Evolutionary conservation across 306 rosid genomes (phyloP).

Genomic region (Begonia loranthoides): DNA sequence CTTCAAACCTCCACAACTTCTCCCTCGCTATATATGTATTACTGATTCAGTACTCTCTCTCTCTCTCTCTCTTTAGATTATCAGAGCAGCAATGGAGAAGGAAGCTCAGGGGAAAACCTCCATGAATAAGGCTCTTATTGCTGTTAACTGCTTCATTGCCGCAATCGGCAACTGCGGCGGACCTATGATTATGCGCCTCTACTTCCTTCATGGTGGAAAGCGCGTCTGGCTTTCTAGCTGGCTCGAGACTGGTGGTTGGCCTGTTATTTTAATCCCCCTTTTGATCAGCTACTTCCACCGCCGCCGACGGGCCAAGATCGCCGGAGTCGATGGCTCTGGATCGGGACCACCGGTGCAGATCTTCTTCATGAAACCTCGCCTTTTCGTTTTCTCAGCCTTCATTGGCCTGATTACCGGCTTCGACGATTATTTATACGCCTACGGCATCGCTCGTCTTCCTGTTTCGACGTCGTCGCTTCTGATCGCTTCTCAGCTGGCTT

Average conservation of each 20-base stretch:
- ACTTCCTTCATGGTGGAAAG: slow-evolving; percentile 56
- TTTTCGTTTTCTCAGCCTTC: slow-evolving; percentile 22
- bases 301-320: slow-evolving; percentile 12
- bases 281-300: slow-evolving; percentile 15
- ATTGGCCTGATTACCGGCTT: slow-evolving; percentile 42
- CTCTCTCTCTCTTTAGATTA: no score
- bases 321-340: not conserved
- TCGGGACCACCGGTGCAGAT: not conserved
- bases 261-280: slow-evolving; percentile 36
- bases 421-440: slow-evolving; percentile 44
- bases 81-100: not conserved
- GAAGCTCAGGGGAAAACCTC: slow-evolving; percentile 3
- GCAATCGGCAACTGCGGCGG: slow-evolving; percentile 42
- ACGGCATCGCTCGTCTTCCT: slow-evolving; percentile 42
- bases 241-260: slow-evolving; percentile 52
- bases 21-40: no score
- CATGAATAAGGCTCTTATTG: slow-evolving; percentile 24
- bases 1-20: no score
- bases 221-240: slow-evolving; percentile 51
- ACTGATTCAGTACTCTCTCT: no score
- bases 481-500: slow-evolving; percentile 38
- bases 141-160: slow-evolving; percentile 24
- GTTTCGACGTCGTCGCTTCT: slow-evolving; percentile 44
- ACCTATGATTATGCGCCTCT: slow-evolving; percentile 53
- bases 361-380: slow-evolving; percentile 22